Base-by-base conservation (phyloP, 768 basidiomycete genomes). In the Pleurotus tuoliensis region DNA sequence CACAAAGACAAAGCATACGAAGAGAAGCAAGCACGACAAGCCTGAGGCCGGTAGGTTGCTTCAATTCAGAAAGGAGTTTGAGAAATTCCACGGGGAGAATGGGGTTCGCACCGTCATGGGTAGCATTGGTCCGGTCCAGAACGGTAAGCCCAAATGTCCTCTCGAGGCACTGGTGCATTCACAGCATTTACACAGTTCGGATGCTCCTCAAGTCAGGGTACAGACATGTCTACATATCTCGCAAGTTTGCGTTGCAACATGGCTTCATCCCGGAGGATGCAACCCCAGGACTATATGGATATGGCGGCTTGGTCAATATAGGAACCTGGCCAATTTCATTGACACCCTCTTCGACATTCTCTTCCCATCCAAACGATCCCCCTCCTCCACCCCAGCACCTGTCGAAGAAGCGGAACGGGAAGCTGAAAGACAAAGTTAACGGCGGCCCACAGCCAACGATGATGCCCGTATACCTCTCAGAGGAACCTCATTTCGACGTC, bases 401-500 rank as follows among this genome's bases (percentile, higher is more conserved):
- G 25, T 24, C 40, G n/a, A 59, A 58, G 53, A 48, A 40, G 22
- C 56, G 60, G 38, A 54, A 58, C 0, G 49, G 41, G 16, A 57
- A 59, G 47, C 46, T 60, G 48, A 54, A 58, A 45, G 37, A 56
- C 48, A 56, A 61, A 53, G 57, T 44, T 24, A 52, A 61, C 48
- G 53, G 49, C 61, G 50, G 58, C 16, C 68, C 73, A 1, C 79
- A 77, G 63, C 70, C 74, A 3, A 77, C 78, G 9, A 66, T 74
- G 58, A 67, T 87, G 20, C 66, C 82, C 0, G 94, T 98, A 7
- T 94, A 91, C 70, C 81, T 98, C 27, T 89, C 91, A 3, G 97
- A 99, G 67, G 95, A 97, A 67, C 86, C 88, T 0, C 94, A 98
- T 65, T 98, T 98, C 70, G 94, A 97, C 63, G 91, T 98, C 47